A percentile compares a stretch with the other conserved stretches of the same genome.
phyloP scores from a whole-genome alignment of 2,329 filamentous ascomycete genomes.

The Penicillium italicum region DNA sequence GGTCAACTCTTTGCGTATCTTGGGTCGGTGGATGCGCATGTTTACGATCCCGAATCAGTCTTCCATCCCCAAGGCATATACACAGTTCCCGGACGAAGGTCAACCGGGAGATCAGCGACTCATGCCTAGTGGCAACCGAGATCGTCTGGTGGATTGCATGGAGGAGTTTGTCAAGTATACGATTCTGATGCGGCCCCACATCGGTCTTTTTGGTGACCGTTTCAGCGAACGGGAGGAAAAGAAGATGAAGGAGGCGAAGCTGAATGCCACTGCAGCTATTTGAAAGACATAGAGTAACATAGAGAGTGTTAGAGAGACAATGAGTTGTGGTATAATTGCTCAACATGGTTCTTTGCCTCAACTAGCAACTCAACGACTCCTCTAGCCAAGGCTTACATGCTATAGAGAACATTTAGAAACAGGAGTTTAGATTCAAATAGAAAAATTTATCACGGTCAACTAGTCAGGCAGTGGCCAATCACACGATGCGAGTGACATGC shows the following conservation, averaged over 20 bases:
- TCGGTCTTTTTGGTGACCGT: conserved; percentile 59
- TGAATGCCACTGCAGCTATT: background rate
- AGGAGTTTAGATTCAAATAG: background rate
- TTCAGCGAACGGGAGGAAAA: conserved; percentile 55
- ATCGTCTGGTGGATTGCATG: conserved; percentile 63
- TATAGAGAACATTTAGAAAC: background rate
- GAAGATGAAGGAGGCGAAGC: conserved; percentile 22
- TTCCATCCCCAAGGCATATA: conserved; percentile 61
- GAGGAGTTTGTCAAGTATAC: conserved; percentile 70
- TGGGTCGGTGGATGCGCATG: conserved; percentile 69
- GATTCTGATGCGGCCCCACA: conserved; percentile 60
- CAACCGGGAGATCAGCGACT: conserved; percentile 49
- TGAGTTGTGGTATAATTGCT: background rate
- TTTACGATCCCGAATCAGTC: conserved; percentile 65
- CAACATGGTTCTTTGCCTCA: background rate
- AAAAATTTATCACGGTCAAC: background rate
- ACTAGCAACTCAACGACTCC: background rate
- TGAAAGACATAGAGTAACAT: background rate
- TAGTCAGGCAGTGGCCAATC: background rate
- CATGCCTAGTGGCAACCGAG: conserved; percentile 55
- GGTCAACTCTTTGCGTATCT: conserved; percentile 61
- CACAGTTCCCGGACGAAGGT: conserved; percentile 55
- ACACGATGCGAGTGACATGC: background rate
- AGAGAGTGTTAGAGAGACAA: background rate
- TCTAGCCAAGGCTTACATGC: background rate